phyloP scores from a whole-genome alignment of 2,329 filamentous ascomycete genomes.

The Paraphoma sp. region DNA sequence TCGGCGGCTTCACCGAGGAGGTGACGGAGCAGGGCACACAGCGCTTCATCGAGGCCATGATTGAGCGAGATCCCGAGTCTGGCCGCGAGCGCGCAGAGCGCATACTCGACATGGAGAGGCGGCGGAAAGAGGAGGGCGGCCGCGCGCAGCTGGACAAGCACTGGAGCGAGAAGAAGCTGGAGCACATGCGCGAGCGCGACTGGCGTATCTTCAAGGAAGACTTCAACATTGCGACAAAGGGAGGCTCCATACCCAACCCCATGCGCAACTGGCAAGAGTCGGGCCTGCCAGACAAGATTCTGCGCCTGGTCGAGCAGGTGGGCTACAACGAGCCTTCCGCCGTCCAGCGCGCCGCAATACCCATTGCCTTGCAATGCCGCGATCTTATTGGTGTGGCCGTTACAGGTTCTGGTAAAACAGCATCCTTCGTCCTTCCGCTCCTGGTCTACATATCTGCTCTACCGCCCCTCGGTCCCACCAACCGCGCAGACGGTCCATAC shows the following conservation, averaged over 20 bases:
- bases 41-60: conserved; percentile 71
- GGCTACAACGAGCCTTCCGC: conserved; percentile 92
- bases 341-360: conserved; percentile 93
- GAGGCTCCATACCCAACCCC: conserved; percentile 88
- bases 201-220: conserved; percentile 99
- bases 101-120: conserved; percentile 84
- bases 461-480: conserved; percentile 80
- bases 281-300: conserved; percentile 73
- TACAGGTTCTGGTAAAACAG: conserved; percentile 98
- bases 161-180: conserved; percentile 91
- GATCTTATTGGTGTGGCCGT: conserved; percentile 98
- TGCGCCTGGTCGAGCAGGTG: conserved; percentile 82
- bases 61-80: conserved; percentile 76
- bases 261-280: conserved; percentile 96
- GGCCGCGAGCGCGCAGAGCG: conserved; percentile 78
- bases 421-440: conserved; percentile 88
- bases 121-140: conserved; percentile 73
- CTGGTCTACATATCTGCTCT: conserved; percentile 94
- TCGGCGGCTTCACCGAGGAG: conserved; percentile 71
- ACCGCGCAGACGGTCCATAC: conserved; percentile 94
- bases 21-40: conserved; percentile 58
- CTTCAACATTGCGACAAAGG: conserved; percentile 95
- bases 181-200: conserved; percentile 95
- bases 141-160: conserved; percentile 85
- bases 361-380: conserved; percentile 88